phyloP scores from a whole-genome alignment of 2,329 filamentous ascomycete species.

The Westerdykella ornata region DNA sequence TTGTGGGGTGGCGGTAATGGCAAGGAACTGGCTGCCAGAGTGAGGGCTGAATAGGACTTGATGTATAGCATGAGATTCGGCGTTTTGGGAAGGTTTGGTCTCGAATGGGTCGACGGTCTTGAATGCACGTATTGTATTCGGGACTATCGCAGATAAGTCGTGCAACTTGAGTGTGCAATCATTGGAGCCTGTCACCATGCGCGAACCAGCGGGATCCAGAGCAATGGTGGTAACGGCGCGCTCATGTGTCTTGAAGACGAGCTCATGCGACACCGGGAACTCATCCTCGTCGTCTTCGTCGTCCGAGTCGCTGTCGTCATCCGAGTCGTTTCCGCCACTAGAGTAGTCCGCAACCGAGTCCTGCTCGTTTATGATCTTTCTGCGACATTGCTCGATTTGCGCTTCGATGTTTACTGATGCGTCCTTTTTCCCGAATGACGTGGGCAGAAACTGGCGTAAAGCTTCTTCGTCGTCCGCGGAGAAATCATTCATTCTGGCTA shows the following conservation, averaged over 20 bases:
- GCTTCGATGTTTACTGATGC: slow-evolving; percentile 66
- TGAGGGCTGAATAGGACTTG: slow-evolving; percentile 80
- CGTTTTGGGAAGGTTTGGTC: slow-evolving; percentile 60
- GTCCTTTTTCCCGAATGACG: slow-evolving; percentile 77
- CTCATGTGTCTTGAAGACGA: slow-evolving; percentile 87
- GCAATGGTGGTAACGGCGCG: slow-evolving; percentile 77
- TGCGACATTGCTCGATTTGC: slow-evolving; percentile 73
- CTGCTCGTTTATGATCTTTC: slow-evolving; percentile 44
- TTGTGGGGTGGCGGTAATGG: slow-evolving; percentile 81
- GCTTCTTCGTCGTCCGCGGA: slow-evolving; percentile 53
- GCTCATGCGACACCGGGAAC: slow-evolving; percentile 86
- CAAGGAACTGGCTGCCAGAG: slow-evolving; percentile 73
- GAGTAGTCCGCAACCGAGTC: slow-evolving; percentile 23
- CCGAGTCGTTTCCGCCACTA: slow-evolving; percentile 26
- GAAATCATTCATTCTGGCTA: slow-evolving; percentile 10
- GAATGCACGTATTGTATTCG: slow-evolving; percentile 89
- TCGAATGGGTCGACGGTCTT: slow-evolving; percentile 82
- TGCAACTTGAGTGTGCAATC: slow-evolving; percentile 90
- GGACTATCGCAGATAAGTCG: slow-evolving; percentile 93
- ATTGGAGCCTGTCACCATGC: slow-evolving; percentile 82
- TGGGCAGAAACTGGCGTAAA: slow-evolving; percentile 69
- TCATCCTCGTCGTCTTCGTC: slow-evolving; percentile 65
- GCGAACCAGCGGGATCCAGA: slow-evolving; percentile 75
- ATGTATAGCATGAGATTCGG: slow-evolving; percentile 84
- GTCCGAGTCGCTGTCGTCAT: slow-evolving; percentile 49